Evolutionary conservation across 1,284 basidiomycete species (phyloP).

Genomic region (Rhodotorula sp.): DNA sequence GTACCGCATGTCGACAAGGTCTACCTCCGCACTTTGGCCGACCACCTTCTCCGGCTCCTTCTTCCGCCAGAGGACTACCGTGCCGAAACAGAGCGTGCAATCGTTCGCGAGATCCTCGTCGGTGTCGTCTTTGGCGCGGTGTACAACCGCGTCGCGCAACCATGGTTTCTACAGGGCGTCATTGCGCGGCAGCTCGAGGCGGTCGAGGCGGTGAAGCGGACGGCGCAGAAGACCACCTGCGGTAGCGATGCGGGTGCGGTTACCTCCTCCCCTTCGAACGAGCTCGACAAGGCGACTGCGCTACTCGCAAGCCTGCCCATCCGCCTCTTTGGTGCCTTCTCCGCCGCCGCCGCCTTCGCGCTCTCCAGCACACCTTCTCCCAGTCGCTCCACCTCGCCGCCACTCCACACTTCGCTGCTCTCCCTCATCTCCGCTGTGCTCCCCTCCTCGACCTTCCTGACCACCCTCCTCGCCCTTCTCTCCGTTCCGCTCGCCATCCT

Average conservation of each 20-base stretch:
- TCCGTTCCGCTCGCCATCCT: conserved; percentile 23
- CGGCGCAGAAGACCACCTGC: too few species aligned
- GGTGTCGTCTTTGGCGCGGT: conserved; percentile 68
- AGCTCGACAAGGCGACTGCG: conserved; percentile 37
- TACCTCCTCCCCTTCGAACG: accelerated
- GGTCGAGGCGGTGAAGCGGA: not conserved
- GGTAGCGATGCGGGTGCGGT: not conserved
- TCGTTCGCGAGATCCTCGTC: conserved; percentile 73
- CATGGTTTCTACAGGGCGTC: conserved; percentile 74
- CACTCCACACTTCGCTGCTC: conserved; percentile 9
- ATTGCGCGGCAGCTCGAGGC: conserved; percentile 65
- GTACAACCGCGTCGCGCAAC: conserved; percentile 68
- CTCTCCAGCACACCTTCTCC: conserved; percentile 5
- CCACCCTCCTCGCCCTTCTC: conserved; percentile 43
- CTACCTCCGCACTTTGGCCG: conserved; percentile 73
- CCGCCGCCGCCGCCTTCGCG: not conserved
- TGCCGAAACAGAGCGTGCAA: conserved; percentile 68
- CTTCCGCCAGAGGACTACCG: conserved; percentile 69
- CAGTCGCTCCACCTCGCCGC: not conserved
- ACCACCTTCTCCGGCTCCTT: conserved; percentile 66
- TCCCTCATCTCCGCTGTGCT: conserved; percentile 31
- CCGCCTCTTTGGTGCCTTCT: conserved; percentile 6
- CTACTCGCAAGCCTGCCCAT: conserved; percentile 36
- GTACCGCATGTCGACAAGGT: conserved; percentile 60
- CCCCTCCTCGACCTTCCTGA: conserved; percentile 37